Percentiles rank a stretch among this genome's conserved stretches.
These are phyloP conservation scores for Backusella luteola DNA, from an alignment of 192 early-diverging fungal species.

Conservation along the genomic window DNA sequence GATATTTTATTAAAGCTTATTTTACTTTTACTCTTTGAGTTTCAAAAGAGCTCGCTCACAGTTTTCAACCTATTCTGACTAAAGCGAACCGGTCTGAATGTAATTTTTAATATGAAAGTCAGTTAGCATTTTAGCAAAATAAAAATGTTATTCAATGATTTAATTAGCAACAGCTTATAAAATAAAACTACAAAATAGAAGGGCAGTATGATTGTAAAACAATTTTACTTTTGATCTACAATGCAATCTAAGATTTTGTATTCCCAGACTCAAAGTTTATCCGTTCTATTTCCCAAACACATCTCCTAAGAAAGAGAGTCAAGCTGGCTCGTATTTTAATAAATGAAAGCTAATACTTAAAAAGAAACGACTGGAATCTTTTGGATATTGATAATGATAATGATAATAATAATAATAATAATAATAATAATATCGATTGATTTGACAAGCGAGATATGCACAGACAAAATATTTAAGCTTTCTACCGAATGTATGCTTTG, in stretches of 20 bases:
- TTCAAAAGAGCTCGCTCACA: background rate
- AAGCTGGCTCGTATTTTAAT: background rate
- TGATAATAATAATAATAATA: background rate
- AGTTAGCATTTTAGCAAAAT: background rate
- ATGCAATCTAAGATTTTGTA: background rate
- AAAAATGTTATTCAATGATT: too few relatives aligned
- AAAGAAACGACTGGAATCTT: background rate
- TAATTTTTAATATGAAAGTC: background rate
- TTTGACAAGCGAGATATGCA: background rate
- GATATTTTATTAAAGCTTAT: background rate
- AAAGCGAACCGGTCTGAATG: background rate
- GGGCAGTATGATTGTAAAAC: background rate
- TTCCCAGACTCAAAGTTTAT: background rate
- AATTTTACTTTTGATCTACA: background rate
- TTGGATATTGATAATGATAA: background rate
- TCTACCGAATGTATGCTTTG: background rate
- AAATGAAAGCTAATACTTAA: background rate
- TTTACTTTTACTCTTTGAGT: background rate
- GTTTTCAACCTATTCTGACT: background rate
- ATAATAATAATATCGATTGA: background rate
- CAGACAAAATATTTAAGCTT: slow-evolving; percentile 6
- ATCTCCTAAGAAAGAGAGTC: background rate
- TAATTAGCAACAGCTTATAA: background rate
- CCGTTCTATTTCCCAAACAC: background rate
- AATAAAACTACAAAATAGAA: background rate